Evolutionary conservation across 192 early-diverging fungal genomes (phyloP).

Genomic region (Chytriomyces sp.): DNA sequence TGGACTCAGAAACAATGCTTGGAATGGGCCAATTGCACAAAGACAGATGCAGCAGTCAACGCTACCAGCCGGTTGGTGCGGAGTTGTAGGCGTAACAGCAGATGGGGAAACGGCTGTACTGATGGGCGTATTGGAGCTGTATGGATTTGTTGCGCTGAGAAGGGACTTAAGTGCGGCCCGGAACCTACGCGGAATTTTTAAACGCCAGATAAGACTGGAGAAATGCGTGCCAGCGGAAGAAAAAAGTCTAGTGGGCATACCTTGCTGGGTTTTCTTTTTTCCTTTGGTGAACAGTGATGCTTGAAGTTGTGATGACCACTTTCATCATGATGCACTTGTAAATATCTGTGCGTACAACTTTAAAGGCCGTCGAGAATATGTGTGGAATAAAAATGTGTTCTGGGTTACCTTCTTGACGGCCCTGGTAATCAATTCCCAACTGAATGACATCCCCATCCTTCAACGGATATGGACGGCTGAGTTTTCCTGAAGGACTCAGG

Average conservation of each 20-base stretch:
- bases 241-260: neutral
- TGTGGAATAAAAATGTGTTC: neutral
- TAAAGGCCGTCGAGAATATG: neutral
- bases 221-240: neutral
- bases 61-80: constrained; percentile 25
- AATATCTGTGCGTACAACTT: constrained; percentile 64
- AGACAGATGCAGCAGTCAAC: constrained; percentile 69
- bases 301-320: constrained; percentile 45
- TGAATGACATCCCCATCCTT: constrained; percentile 90
- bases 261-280: constrained; percentile 41
- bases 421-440: constrained; percentile 94
- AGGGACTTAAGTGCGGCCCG: constrained; percentile 42
- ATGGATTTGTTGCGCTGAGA: constrained; percentile 53
- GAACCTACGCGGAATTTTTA: constrained; percentile 32
- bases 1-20: constrained; percentile 66
- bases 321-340: constrained; percentile 92
- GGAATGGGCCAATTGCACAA: constrained; percentile 59
- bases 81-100: neutral
- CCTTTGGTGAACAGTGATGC: constrained; percentile 31
- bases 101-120: neutral
- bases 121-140: constrained; percentile 25
- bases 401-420: constrained; percentile 73
- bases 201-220: constrained; percentile 1
- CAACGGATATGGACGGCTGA: constrained; percentile 63
- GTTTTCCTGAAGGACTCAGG: constrained; percentile 76